Evolutionary conservation across 2,329 filamentous ascomycete species (phyloP).

Genomic region (Venturia oleaginea): DNA sequence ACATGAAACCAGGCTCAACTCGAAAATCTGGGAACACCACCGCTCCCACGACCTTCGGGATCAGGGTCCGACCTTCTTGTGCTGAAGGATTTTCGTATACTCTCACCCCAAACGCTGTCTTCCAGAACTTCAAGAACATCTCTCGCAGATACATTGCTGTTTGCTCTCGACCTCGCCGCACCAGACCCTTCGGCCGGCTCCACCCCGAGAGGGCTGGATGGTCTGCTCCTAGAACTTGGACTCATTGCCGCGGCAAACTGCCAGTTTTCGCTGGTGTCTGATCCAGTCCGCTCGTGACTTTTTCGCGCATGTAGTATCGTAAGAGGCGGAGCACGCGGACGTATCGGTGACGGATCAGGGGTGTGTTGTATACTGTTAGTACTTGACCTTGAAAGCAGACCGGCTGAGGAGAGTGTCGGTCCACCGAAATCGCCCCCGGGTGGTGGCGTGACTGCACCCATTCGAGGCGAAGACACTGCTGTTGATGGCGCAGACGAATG

Average conservation of each 20-base stretch:
- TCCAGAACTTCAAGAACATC: slow-evolving; percentile 79
- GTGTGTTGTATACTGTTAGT: slow-evolving; percentile 15
- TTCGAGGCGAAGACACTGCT: slow-evolving; percentile 4
- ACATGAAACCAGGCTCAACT: background rate
- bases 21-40: background rate
- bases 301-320: background rate
- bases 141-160: slow-evolving; percentile 62
- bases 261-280: slow-evolving; percentile 8
- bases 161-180: slow-evolving; percentile 46
- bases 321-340: background rate
- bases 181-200: background rate
- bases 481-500: slow-evolving; percentile 6
- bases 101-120: slow-evolving; percentile 87
- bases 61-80: slow-evolving; percentile 23
- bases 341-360: slow-evolving; percentile 10
- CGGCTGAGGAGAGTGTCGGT: background rate
- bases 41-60: background rate
- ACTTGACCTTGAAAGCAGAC: background rate
- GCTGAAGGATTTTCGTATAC: slow-evolving; percentile 80
- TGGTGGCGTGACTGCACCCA: slow-evolving; percentile 12
- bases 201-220: background rate
- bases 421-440: background rate
- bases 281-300: background rate
- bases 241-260: slow-evolving; percentile 9
- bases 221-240: background rate